Conservation (phyloP, 768 basidiomycete genomes). For the Phlegmacium glaucopus region DNA sequence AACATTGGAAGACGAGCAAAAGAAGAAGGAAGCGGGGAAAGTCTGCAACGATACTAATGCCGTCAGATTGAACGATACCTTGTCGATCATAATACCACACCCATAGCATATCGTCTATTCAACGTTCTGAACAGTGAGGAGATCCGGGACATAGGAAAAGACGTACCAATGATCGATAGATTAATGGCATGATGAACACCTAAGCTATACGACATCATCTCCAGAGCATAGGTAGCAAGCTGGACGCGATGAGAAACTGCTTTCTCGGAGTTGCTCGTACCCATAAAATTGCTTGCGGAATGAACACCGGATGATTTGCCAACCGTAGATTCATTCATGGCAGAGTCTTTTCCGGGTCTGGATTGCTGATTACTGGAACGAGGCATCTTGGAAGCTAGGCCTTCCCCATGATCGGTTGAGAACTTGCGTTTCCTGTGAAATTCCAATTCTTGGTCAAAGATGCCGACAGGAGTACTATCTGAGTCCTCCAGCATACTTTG, state of each 20-base stretch:
- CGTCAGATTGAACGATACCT: slow-evolving; percentile 20
- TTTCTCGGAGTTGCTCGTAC: neutral
- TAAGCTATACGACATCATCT: slow-evolving; percentile 9
- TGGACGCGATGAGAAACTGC: neutral
- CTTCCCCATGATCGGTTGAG: too few relatives aligned
- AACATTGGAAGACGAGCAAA: slow-evolving; percentile 21
- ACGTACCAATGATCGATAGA: slow-evolving; percentile 12
- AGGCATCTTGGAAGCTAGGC: too few relatives aligned
- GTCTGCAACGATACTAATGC: slow-evolving; percentile 21
- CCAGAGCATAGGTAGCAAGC: slow-evolving; percentile 9
- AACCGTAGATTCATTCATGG: too few relatives aligned
- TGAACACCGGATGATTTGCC: too few relatives aligned
- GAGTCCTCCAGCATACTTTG: neutral
- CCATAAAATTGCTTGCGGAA: too few relatives aligned
- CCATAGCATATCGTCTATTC: slow-evolving; percentile 17
- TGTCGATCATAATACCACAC: slow-evolving; percentile 23
- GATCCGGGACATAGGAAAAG: neutral
- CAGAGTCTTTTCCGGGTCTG: too few relatives aligned
- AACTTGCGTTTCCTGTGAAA: neutral
- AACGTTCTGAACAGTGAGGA: neutral
- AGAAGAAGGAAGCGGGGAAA: slow-evolving; percentile 23
- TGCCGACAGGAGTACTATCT: too few relatives aligned
- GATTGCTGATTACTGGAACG: too few relatives aligned
- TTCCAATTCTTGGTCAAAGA: neutral
- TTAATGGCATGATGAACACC: slow-evolving; percentile 7